Evolutionary conservation across 2,329 filamentous ascomycete species (phyloP).

Genomic region (Aspergillus ochraceoroseus): DNA sequence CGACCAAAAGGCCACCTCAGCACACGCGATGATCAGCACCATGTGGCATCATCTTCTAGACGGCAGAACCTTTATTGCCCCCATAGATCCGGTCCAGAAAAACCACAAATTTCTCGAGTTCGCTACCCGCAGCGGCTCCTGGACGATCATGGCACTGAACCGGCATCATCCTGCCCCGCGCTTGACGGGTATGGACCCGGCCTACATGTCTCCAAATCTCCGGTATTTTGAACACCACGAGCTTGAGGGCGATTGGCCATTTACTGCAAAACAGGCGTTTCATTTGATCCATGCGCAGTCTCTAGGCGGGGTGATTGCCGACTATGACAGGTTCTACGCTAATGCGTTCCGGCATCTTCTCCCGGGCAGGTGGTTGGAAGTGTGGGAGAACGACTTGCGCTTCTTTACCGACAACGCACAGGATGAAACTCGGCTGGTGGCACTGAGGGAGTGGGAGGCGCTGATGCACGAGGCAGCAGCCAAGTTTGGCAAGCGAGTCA

Average conservation of each 20-base stretch:
- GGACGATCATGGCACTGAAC: not conserved
- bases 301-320: slow-evolving; percentile 7
- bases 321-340: slow-evolving; percentile 3
- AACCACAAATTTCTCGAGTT: slow-evolving; percentile 5
- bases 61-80: slow-evolving; percentile 5
- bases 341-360: slow-evolving; percentile 9
- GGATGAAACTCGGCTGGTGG: not conserved
- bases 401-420: slow-evolving; percentile 4
- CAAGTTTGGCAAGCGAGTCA: slow-evolving; percentile 9
- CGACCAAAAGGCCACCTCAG: not conserved
- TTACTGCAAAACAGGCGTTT: slow-evolving; percentile 11
- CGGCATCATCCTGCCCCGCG: not conserved
- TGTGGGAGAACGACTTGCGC: slow-evolving; percentile 7
- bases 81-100: not conserved
- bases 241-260: slow-evolving; percentile 10
- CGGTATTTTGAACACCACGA: slow-evolving; percentile 2
- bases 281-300: slow-evolving; percentile 9
- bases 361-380: slow-evolving; percentile 12
- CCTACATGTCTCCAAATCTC: not conserved
- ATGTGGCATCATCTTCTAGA: slow-evolving; percentile 7
- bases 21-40: not conserved
- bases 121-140: slow-evolving; percentile 4
- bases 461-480: slow-evolving; percentile 10
- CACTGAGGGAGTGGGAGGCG: slow-evolving; percentile 4
- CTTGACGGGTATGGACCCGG: slow-evolving; percentile 1